Conservation (phyloP, 768 basidiomycete species). For the Candolleomyces efflorescens region DNA sequence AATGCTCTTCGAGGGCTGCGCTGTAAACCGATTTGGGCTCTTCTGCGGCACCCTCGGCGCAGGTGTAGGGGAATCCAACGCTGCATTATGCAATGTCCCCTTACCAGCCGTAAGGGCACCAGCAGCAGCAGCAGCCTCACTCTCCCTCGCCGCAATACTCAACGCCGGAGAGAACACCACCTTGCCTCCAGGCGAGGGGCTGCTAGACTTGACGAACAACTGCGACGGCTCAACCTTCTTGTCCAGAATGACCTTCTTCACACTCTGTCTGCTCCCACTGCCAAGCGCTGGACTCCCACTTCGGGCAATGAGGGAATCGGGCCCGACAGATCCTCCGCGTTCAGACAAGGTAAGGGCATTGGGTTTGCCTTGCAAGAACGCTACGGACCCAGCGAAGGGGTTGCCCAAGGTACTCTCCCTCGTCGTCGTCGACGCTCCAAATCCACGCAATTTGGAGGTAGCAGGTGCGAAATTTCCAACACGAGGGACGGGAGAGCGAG, state of each 20-base stretch:
- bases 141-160: slow-evolving; percentile 71
- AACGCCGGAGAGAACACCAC: slow-evolving; percentile 73
- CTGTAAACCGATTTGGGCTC: slow-evolving; percentile 39
- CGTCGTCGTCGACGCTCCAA: slow-evolving; percentile 41
- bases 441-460: slow-evolving; percentile 70
- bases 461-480: slow-evolving; percentile 64
- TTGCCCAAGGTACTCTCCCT: slow-evolving; percentile 24
- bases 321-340: slow-evolving; percentile 35
- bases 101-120: slow-evolving; percentile 16
- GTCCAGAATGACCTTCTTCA: slow-evolving; percentile 90
- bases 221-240: slow-evolving; percentile 78
- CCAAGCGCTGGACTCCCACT: slow-evolving; percentile 63
- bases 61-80: slow-evolving; percentile 32
- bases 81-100: not conserved
- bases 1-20: slow-evolving; percentile 27
- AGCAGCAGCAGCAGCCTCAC: slow-evolving; percentile 46
- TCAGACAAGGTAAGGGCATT: slow-evolving; percentile 54
- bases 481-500: slow-evolving; percentile 65
- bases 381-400: slow-evolving; percentile 33
- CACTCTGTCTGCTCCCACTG: slow-evolving; percentile 69
- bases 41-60: slow-evolving; percentile 33
- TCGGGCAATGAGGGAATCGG: slow-evolving; percentile 60
- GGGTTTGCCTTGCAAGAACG: slow-evolving; percentile 52
- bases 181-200: slow-evolving; percentile 45
- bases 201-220: slow-evolving; percentile 52